Conservation (phyloP, 2,329 filamentous ascomycete genomes). For the Verticillium longisporum region DNA sequence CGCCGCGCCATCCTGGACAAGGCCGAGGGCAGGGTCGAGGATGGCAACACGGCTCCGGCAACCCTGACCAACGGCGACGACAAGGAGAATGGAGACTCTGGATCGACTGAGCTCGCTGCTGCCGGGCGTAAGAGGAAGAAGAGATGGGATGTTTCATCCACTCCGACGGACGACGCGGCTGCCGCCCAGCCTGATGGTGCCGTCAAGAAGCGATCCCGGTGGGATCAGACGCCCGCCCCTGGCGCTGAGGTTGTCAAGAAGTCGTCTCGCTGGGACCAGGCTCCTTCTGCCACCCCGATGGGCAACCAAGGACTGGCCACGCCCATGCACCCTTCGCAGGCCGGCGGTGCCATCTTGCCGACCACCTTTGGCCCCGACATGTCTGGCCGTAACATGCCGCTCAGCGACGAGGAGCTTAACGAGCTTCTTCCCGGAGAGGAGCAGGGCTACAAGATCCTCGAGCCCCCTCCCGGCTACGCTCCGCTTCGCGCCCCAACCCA, state of each 20-base stretch:
- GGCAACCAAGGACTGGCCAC: conserved; percentile 69
- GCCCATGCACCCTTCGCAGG: conserved; percentile 66
- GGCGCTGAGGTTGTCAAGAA: conserved; percentile 59
- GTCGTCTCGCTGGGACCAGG: conserved; percentile 88
- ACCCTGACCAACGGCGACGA: conserved; percentile 68
- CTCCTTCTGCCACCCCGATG: conserved; percentile 71
- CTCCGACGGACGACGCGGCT: conserved; percentile 39
- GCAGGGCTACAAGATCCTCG: conserved; percentile 88
- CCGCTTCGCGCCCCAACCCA: conserved; percentile 71
- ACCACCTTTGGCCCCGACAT: conserved; percentile 77
- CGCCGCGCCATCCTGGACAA: conserved; percentile 73
- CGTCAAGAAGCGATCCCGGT: conserved; percentile 69
- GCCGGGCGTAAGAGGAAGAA: conserved; percentile 80
- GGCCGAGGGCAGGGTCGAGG: conserved; percentile 51
- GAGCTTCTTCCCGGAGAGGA: conserved; percentile 79
- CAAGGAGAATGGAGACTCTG: conserved; percentile 67
- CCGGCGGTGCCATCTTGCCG: conserved; percentile 38
- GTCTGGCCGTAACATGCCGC: conserved; percentile 67
- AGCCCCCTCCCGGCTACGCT: conserved; percentile 86
- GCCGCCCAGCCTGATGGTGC: conserved; percentile 46
- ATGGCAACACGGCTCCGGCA: conserved; percentile 54
- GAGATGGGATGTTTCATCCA: conserved; percentile 80
- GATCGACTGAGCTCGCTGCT: conserved; percentile 56
- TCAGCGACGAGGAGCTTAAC: conserved; percentile 93
- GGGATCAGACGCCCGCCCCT: conserved; percentile 73